phyloP scores from a whole-genome alignment of 164 flowering plant species.

The Protea cynaroides region DNA sequence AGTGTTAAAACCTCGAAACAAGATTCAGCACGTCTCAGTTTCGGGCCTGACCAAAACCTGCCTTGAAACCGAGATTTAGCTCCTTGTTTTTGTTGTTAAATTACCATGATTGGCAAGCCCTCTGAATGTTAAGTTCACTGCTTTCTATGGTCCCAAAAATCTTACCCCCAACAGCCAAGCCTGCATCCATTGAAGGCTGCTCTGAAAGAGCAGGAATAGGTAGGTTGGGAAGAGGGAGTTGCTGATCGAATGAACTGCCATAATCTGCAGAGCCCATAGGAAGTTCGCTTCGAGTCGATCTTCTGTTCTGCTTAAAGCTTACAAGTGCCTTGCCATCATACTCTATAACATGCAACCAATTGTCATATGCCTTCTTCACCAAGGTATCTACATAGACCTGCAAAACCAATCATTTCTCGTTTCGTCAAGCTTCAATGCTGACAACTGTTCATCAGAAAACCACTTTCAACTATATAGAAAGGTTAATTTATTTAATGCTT shows the following conservation, averaged over 20 bases:
- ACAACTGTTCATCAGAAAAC: background rate
- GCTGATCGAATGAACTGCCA: constrained; percentile 43
- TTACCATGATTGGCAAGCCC: background rate
- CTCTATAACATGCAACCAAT: constrained; percentile 91
- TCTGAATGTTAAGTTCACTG: background rate
- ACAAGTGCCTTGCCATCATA: constrained; percentile 81
- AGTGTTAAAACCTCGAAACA: background rate
- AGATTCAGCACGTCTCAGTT: background rate
- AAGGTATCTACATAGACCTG: constrained; percentile 83
- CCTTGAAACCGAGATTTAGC: too few relatives aligned
- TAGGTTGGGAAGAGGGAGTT: constrained; percentile 36
- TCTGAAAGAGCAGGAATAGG: constrained; percentile 46
- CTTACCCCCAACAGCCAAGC: constrained; percentile 48
- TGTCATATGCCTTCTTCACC: constrained; percentile 94
- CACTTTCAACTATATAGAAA: background rate
- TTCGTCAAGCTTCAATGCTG: background rate
- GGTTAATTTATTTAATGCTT: too few relatives aligned
- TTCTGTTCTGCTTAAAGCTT: constrained; percentile 38
- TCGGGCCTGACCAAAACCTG: background rate
- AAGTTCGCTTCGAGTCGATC: constrained; percentile 27
- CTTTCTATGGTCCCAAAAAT: background rate
- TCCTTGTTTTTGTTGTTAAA: too few relatives aligned
- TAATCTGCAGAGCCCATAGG: constrained; percentile 29
- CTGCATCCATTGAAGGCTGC: constrained; percentile 40
- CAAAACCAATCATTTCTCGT: background rate